Conservation (phyloP, 805 yeast genomes). For the Middelhovenomyces tepae region DNA sequence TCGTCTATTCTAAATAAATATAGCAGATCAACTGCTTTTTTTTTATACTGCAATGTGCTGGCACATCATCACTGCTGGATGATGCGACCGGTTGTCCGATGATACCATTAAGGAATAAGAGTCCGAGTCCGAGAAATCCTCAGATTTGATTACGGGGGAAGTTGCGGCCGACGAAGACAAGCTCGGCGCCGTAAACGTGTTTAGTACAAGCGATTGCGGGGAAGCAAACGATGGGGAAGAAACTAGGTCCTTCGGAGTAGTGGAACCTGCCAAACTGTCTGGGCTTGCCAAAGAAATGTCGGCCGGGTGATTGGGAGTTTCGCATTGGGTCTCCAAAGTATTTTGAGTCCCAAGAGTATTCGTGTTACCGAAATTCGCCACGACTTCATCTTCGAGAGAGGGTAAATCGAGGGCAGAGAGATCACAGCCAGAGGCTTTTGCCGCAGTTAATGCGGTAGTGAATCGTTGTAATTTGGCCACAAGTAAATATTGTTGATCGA, state of each 20-base stretch:
- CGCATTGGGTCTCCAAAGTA: no score
- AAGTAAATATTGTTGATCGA: conserved; percentile 17
- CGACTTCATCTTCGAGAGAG: no score
- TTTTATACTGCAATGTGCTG: conserved; percentile 1
- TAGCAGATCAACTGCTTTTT: no score
- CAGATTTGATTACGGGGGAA: conserved; percentile 10
- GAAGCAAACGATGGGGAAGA: no score
- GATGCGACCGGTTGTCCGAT: conserved; percentile 21
- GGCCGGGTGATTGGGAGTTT: no score
- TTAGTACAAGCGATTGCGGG: conserved; percentile 15
- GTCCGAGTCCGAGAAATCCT: not conserved
- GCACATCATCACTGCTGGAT: conserved; percentile 25
- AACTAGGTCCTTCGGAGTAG: no score
- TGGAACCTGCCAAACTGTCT: no score
- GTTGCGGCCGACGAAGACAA: conserved; percentile 18
- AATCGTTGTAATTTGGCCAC: conserved; percentile 15
- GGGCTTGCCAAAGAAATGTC: no score
- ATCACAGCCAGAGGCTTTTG: conserved; percentile 17
- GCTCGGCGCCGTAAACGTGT: conserved; percentile 15
- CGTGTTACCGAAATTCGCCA: no score
- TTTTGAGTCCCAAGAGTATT: no score
- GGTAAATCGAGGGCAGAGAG: conserved; percentile 7
- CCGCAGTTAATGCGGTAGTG: conserved; percentile 13
- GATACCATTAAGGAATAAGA: conserved; percentile 2
- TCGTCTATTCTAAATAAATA: no score